These are phyloP conservation scores for Calocybe cyanea DNA, from an alignment of 768 basidiomycete species.

Conservation along the genomic window DNA sequence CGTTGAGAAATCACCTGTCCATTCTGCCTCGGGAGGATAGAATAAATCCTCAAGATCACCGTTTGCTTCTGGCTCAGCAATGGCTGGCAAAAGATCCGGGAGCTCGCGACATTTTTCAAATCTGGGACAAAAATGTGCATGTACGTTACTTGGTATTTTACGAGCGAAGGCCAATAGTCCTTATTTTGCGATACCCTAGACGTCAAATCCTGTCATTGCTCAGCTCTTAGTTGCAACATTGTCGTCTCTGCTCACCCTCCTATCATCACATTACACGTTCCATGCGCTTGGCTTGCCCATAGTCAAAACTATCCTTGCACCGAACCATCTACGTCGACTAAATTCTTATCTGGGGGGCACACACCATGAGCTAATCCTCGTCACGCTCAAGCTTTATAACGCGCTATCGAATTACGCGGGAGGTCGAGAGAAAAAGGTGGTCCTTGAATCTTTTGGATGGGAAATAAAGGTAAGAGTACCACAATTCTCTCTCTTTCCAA, in stretches of 20 bases:
- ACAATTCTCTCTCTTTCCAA: neutral
- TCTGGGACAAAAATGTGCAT: constrained; percentile 54
- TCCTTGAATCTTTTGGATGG: constrained; percentile 75
- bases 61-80: constrained; percentile 52
- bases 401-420: constrained; percentile 60
- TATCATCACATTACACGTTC: constrained; percentile 66
- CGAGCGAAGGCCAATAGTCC: neutral
- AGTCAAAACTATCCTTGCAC: constrained; percentile 54
- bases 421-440: constrained; percentile 57
- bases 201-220: constrained; percentile 39
- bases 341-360: constrained; percentile 60
- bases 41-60: constrained; percentile 52
- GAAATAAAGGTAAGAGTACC: constrained; percentile 56
- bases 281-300: constrained; percentile 62
- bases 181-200: constrained; percentile 21
- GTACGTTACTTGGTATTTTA: constrained; percentile 32
- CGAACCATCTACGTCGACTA: constrained; percentile 51
- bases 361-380: constrained; percentile 63
- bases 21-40: constrained; percentile 42
- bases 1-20: constrained; percentile 62
- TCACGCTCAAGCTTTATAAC: constrained; percentile 61
- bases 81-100: constrained; percentile 61
- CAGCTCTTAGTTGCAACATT: constrained; percentile 46
- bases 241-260: constrained; percentile 54
- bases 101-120: constrained; percentile 55